These are phyloP conservation scores for Fusarium concolor DNA, from an alignment of 2,329 filamentous ascomycete species.

Conservation along the genomic window DNA sequence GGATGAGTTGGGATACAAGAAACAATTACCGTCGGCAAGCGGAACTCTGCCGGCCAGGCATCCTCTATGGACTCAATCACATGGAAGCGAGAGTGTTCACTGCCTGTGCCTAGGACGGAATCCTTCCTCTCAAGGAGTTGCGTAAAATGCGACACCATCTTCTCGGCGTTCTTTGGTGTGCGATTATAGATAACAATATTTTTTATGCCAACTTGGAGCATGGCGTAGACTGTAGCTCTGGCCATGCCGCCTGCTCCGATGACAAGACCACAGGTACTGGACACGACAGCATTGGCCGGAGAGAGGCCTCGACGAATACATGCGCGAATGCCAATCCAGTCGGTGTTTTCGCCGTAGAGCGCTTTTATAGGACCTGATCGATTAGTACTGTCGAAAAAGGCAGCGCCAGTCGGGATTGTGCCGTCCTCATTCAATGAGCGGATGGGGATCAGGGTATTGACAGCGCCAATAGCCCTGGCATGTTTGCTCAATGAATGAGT, in stretches of 20 bases:
- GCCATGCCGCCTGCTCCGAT: slow-evolving; percentile 81
- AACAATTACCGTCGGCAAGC: slow-evolving; percentile 77
- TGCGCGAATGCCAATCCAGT: slow-evolving; percentile 82
- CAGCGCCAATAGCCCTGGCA: slow-evolving; percentile 78
- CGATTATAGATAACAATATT: slow-evolving; percentile 82
- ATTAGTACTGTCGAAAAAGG: slow-evolving; percentile 65
- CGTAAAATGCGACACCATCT: slow-evolving; percentile 77
- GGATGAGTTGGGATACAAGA: slow-evolving; percentile 80
- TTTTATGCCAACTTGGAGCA: slow-evolving; percentile 80
- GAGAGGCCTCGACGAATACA: slow-evolving; percentile 79
- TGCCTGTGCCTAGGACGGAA: slow-evolving; percentile 56
- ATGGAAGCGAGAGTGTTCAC: slow-evolving; percentile 61
- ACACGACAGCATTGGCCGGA: slow-evolving; percentile 73
- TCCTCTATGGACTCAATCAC: slow-evolving; percentile 70
- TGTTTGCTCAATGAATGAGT: slow-evolving; percentile 78
- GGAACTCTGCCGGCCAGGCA: slow-evolving; percentile 72
- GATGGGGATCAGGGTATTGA: slow-evolving; percentile 81
- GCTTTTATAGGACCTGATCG: slow-evolving; percentile 74
- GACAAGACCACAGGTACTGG: slow-evolving; percentile 66
- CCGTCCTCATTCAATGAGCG: slow-evolving; percentile 69
- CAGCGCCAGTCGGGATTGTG: slow-evolving; percentile 65
- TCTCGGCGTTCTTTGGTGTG: slow-evolving; percentile 73
- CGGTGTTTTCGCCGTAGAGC: slow-evolving; percentile 82
- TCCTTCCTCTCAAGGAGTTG: slow-evolving; percentile 60
- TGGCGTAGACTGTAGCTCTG: slow-evolving; percentile 79